Percentiles rank a stretch among this genome's conserved stretches.
phyloP scores from a whole-genome alignment of 129 eudicot genomes.

The Artemisia tridentata region DNA sequence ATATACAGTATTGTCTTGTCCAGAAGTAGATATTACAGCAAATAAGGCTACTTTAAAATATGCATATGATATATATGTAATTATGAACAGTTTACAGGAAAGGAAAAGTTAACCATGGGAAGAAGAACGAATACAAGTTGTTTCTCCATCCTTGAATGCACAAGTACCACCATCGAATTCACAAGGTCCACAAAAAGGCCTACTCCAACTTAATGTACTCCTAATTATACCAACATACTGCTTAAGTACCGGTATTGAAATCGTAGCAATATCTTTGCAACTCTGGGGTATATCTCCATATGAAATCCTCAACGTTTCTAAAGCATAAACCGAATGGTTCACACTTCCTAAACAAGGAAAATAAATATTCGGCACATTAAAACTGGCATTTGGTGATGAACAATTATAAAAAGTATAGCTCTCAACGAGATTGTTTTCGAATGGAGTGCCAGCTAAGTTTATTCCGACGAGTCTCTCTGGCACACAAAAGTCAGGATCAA shows the following conservation, averaged over 20 bases:
- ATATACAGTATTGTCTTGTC: too few relatives aligned
- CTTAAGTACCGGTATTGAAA: slow-evolving; percentile 32
- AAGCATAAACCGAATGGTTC: slow-evolving; percentile 45
- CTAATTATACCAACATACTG: slow-evolving; percentile 14
- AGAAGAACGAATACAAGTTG: slow-evolving; percentile 28
- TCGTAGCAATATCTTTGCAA: slow-evolving; percentile 35
- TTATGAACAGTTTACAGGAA: background rate
- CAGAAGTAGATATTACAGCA: too few relatives aligned
- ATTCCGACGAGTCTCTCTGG: slow-evolving; percentile 14
- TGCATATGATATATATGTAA: too few relatives aligned
- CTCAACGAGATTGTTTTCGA: slow-evolving; percentile 16
- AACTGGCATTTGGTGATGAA: slow-evolving; percentile 21
- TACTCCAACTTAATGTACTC: slow-evolving; percentile 44
- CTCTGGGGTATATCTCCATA: slow-evolving; percentile 31
- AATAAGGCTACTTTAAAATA: too few relatives aligned
- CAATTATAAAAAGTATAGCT: too few relatives aligned
- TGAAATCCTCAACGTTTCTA: slow-evolving; percentile 5
- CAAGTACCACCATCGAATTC: slow-evolving; percentile 35
- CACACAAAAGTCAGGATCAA: slow-evolving; percentile 30
- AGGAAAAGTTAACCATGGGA: slow-evolving; percentile 22
- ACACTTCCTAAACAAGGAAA: slow-evolving; percentile 43
- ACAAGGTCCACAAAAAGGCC: slow-evolving; percentile 55
- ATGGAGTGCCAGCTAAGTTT: slow-evolving; percentile 29
- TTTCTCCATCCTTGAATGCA: background rate
- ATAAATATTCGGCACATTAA: slow-evolving; percentile 24